Conservation (phyloP, 2,329 filamentous ascomycete genomes). For the Seiridium unicorne region DNA sequence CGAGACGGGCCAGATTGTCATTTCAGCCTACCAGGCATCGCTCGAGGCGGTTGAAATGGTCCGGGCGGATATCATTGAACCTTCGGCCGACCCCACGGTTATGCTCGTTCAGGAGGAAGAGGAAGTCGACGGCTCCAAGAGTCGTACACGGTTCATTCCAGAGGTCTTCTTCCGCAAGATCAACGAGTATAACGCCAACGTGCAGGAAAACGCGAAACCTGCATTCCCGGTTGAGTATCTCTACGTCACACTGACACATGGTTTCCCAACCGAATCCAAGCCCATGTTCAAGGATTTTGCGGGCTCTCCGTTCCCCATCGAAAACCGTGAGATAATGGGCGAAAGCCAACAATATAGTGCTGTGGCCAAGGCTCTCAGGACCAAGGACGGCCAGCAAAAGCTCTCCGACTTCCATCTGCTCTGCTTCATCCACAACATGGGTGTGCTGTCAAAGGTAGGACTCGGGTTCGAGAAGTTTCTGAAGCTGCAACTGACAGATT, state of each 20-base stretch:
- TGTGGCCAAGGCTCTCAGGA: constrained; percentile 67
- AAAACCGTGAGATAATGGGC: constrained; percentile 85
- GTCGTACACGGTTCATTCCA: constrained; percentile 83
- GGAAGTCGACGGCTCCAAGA: constrained; percentile 70
- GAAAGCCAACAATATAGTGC: constrained; percentile 77
- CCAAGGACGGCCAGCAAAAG: constrained; percentile 56
- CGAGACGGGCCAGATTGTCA: constrained; percentile 80
- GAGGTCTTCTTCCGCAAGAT: constrained; percentile 95
- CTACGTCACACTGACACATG: constrained; percentile 92
- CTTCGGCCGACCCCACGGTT: constrained; percentile 85
- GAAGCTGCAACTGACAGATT: not conserved
- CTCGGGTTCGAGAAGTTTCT: not conserved
- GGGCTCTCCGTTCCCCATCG: constrained; percentile 76
- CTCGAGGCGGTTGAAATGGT: constrained; percentile 98
- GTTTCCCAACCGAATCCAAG: constrained; percentile 79
- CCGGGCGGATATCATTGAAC: constrained; percentile 88
- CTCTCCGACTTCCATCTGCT: constrained; percentile 94
- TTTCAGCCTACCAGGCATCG: constrained; percentile 91
- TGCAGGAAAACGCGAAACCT: constrained; percentile 96
- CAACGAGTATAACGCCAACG: constrained; percentile 95
- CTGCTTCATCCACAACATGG: constrained; percentile 79
- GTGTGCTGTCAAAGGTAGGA: constrained; percentile 80
- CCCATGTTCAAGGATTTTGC: constrained; percentile 79
- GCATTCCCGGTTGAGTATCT: constrained; percentile 96
- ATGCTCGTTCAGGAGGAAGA: constrained; percentile 96